These are phyloP conservation scores for Silene coronaria DNA, from an alignment of 179 eudicot genomes.

Conservation along the genomic window DNA sequence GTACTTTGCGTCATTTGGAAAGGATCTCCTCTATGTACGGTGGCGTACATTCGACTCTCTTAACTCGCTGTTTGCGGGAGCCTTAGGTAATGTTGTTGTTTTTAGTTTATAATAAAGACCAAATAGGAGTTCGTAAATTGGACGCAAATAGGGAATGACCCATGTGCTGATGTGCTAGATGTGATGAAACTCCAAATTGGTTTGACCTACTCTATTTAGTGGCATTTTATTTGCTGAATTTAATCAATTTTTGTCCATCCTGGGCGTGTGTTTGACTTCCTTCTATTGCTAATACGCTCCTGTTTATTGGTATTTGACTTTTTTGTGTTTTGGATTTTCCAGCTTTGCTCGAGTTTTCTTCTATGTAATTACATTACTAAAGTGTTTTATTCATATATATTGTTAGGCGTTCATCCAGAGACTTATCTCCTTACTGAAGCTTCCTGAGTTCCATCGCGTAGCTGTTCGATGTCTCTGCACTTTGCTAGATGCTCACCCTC, in stretches of 20 bases:
- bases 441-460: constrained; percentile 49
- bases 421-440: constrained; percentile 45
- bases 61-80: background rate
- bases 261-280: background rate
- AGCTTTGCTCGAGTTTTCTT: background rate
- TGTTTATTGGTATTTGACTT: background rate
- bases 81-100: background rate
- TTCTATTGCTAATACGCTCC: background rate
- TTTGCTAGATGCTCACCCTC: constrained; percentile 83
- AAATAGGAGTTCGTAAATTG: background rate
- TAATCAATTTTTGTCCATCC: background rate
- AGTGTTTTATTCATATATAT: background rate
- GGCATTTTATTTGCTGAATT: background rate
- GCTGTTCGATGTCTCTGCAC: constrained; percentile 76
- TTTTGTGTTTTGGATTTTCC: background rate
- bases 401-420: constrained; percentile 73
- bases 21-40: background rate
- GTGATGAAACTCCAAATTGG: background rate
- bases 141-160: background rate
- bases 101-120: background rate
- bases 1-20: background rate
- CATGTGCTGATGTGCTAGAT: background rate
- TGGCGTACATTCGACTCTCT: background rate
- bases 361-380: background rate
- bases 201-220: background rate